These are phyloP conservation scores for Kwoniella europaea DNA, from an alignment of 768 basidiomycete species.

Conservation along the genomic window DNA sequence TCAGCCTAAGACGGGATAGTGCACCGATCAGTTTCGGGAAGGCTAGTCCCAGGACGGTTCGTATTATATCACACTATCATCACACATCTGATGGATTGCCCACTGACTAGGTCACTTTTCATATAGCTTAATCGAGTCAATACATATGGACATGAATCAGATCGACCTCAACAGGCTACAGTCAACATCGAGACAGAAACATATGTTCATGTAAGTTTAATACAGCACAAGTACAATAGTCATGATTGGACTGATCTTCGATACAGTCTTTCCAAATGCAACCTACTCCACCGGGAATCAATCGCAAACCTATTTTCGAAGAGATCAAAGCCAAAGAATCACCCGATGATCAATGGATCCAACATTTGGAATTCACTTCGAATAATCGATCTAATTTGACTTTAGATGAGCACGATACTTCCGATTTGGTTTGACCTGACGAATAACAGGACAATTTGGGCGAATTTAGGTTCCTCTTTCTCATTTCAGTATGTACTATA, in stretches of 20 bases:
- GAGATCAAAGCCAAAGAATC: not conserved
- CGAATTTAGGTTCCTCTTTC: not conserved
- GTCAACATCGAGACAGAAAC: slow-evolving; percentile 11
- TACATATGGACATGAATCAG: not conserved
- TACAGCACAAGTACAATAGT: not conserved
- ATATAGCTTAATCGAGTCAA: not conserved
- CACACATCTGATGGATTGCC: no score
- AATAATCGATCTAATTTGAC: not conserved
- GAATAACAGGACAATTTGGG: not conserved
- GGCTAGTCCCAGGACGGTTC: not conserved
- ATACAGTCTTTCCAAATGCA: not conserved
- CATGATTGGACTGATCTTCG: not conserved
- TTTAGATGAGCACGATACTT: not conserved
- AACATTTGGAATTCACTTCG: not conserved
- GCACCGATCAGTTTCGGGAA: not conserved
- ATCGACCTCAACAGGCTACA: slow-evolving; percentile 12
- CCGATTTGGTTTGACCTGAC: not conserved
- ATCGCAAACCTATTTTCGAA: not conserved
- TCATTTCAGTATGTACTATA: not conserved
- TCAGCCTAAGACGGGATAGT: slow-evolving; percentile 11
- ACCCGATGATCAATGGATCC: not conserved
- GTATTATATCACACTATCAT: no score
- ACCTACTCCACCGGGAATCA: not conserved
- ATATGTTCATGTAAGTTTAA: slow-evolving; percentile 11
- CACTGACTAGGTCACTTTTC: no score